Percentiles rank a stretch among this genome's conserved stretches.
phyloP scores from a whole-genome alignment of 352 stramenopile species.

The Phytophthora sp. region DNA sequence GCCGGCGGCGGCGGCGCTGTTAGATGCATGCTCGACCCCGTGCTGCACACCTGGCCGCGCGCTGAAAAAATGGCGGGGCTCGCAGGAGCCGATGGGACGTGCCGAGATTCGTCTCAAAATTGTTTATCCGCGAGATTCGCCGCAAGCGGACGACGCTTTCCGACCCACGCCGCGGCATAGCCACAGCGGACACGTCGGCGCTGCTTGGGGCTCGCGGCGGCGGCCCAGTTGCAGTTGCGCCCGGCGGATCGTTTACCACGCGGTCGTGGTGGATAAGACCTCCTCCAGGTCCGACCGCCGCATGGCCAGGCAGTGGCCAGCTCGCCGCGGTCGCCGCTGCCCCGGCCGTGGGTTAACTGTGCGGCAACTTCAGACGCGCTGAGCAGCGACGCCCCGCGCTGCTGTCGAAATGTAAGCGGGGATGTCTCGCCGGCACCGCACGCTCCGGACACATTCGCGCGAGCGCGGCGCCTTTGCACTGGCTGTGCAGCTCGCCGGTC shows the following conservation, averaged over 20 bases:
- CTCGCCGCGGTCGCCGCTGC: too few relatives aligned
- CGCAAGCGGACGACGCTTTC: slow-evolving; percentile 18
- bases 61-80: slow-evolving; percentile 5
- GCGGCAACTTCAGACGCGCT: neutral
- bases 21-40: too few relatives aligned
- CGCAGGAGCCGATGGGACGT: neutral
- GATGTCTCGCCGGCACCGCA: slow-evolving; percentile 14
- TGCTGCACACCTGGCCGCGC: neutral
- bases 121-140: slow-evolving; percentile 26
- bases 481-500: slow-evolving; percentile 18
- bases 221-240: slow-evolving; percentile 4
- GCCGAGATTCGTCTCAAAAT: slow-evolving; percentile 17
- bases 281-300: slow-evolving; percentile 6
- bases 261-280: slow-evolving; percentile 3
- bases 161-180: slow-evolving; percentile 2
- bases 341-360: too few relatives aligned
- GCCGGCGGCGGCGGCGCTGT: slow-evolving; percentile 2
- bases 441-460: neutral
- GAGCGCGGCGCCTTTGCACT: slow-evolving; percentile 2
- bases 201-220: neutral
- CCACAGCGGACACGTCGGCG: neutral
- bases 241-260: too few relatives aligned
- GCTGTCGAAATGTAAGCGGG: neutral
- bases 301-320: neutral
- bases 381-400: neutral